Base-by-base conservation (phyloP, 2,329 filamentous ascomycete species). In the Fonsecaea multimorphosa region DNA sequence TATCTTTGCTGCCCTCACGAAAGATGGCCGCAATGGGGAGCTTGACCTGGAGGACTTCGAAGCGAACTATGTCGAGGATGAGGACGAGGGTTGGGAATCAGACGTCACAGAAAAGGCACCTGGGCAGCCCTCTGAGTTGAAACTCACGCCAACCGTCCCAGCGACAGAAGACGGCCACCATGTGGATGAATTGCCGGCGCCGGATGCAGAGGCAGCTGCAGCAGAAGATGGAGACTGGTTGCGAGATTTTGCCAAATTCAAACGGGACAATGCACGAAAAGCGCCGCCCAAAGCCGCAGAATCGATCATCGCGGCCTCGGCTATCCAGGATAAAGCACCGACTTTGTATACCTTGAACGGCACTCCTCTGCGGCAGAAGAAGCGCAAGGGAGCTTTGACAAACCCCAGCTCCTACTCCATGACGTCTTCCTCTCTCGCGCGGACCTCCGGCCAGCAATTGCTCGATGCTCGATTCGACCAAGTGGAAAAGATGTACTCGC, bases 221-320 rank as follows among this genome's bases (percentile, higher is more conserved):
- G 86, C 88, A 31, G 87, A 90, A 16, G 88, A 91, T 62, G 90
- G 92, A 67, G 90, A 91, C 72, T 99, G 95, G 93, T 85, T 98
- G 78, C 88, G 90, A 63, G 91, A 97, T 73, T 98, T 97, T 80
- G 91, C 91, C 73, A 92, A 95, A 75, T 98, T 96, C 84, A 97
- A 98, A 78, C 91, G 91, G 74, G 91, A 93, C 66, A 78, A 86
- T 73, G 72, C 78, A 19, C 77, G 78, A n/a, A 81, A 78, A 34
- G 72, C 74, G 7, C 74, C 75, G 73, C 70, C 74, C 71, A 68
- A 69, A 4, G 76, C 78, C 11, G 73, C 77, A 16, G 78, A 75
- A 12, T 74, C 77, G 14, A 75, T 76, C 7, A 75, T 77, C n/a
- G 78, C 77, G 1, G 76, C 77, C 58, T 76, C 76, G 22, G 78